Conservation (phyloP, 73 alveolate genomes). For the Durusdinium trenchii region DNA sequence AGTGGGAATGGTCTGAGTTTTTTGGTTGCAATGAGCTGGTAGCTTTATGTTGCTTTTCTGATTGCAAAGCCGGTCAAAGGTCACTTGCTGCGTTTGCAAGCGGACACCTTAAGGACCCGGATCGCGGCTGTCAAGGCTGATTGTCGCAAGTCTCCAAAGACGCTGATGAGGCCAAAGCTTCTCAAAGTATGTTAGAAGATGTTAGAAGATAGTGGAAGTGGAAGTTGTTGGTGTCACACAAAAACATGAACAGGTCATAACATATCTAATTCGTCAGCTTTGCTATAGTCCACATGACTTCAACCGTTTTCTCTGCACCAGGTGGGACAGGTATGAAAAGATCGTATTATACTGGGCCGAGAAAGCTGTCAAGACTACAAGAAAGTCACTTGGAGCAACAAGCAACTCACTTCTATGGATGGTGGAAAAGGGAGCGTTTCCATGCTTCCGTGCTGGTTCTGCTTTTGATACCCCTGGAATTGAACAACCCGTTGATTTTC, state of each 20-base stretch:
- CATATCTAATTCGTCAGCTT: too few relatives aligned
- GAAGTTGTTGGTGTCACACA: too few relatives aligned
- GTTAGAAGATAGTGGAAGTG: too few relatives aligned
- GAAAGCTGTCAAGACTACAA: neutral
- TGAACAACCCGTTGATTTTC: too few relatives aligned
- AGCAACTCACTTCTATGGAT: too few relatives aligned
- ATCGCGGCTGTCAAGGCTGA: neutral
- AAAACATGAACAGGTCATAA: too few relatives aligned
- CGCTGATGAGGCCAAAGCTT: slow-evolving; percentile 20
- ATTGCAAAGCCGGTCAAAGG: neutral
- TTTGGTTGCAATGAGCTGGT: neutral
- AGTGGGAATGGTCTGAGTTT: neutral
- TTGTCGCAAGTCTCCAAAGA: neutral
- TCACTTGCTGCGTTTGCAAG: neutral
- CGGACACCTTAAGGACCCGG: neutral
- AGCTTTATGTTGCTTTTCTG: neutral
- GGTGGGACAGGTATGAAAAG: slow-evolving; percentile 24
- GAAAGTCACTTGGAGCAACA: neutral
- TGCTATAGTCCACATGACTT: too few relatives aligned
- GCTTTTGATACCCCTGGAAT: too few relatives aligned
- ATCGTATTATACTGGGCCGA: slow-evolving; percentile 4
- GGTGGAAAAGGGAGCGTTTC: too few relatives aligned
- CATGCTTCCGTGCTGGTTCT: too few relatives aligned
- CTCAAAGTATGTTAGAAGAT: too few relatives aligned
- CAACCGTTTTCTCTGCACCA: too few relatives aligned